Base-by-base conservation (phyloP, 2,329 filamentous ascomycete species). In the Talaromyces sp. region DNA sequence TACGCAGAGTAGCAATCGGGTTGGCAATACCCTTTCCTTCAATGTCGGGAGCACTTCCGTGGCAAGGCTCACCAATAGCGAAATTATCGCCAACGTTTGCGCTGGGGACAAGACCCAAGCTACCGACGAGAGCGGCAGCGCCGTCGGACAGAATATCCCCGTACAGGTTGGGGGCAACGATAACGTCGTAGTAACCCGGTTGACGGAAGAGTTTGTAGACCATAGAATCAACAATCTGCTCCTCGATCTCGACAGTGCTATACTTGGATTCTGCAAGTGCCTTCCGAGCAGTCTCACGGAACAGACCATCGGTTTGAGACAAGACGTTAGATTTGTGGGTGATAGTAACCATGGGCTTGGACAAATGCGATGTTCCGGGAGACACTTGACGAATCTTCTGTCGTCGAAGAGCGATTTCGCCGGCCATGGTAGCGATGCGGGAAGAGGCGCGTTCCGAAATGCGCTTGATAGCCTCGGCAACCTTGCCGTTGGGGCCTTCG, bases 221-320 rank as follows among this genome's bases (percentile, higher is more conserved):
- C 95, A 99, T 99, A 66, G 89, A 93, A 80, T 99, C 95, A 66
- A 99, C 93, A 70, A 99, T 99, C 82, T 99, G 95, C 83, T 98
- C 95, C 79, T 98, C 95, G 61, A 97, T 83, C 46, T 80, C 79
- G 60, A 96, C 81, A 58, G 77, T 78, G 65, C 79, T 77, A 81
- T 91, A 97, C 68, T 81, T 83, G 12, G 84, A 69, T 58, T 83
- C 82, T 31, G 86, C 83, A 8, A 98, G 87, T 3, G 91, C 91
- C 33, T 83, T 82, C 68, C 90, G 88, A 16, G 91, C 86, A 4
- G 90, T 90, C 69, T 88, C 83, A 69, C 95, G 88, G 87, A 99
- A 99, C 55, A 99, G 86, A 35, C 95, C 95, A 78, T 99, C 95
- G 16, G 95, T 98, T 78, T 98, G 93, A 48, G 89, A 92, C 31